A percentile compares a stretch with the other conserved stretches of the same genome.
These are phyloP conservation scores for Strobilomyces echinocephalus DNA, from an alignment of 768 basidiomycete species.

Conservation along the genomic window DNA sequence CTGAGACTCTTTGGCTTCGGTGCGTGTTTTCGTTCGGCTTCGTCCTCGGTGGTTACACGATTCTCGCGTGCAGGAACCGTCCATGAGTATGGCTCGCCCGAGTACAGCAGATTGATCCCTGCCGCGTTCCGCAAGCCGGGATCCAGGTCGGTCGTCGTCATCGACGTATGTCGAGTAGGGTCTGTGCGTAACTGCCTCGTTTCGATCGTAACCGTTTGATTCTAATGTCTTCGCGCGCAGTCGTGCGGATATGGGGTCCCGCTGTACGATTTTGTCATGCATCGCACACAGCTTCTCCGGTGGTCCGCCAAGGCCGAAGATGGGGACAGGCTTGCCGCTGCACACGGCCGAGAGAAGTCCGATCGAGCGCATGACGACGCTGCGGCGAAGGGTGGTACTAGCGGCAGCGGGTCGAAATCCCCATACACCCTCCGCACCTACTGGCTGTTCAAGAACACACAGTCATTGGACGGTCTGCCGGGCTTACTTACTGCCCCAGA, in stretches of 20 bases:
- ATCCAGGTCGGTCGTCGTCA: constrained; percentile 54
- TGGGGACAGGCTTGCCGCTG: constrained; percentile 30
- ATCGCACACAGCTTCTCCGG: constrained; percentile 49
- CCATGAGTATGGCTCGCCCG: constrained; percentile 61
- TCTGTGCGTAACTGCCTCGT: constrained; percentile 29
- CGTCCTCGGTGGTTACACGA: neutral
- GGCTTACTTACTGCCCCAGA: constrained; percentile 36
- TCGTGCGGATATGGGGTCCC: constrained; percentile 68
- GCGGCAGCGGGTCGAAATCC: neutral
- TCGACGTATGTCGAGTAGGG: constrained; percentile 57
- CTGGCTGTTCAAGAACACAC: constrained; percentile 47
- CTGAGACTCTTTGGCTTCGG: constrained; percentile 55
- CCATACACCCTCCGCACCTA: constrained; percentile 44
- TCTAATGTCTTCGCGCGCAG: constrained; percentile 28
- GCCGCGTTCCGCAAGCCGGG: constrained; percentile 46
- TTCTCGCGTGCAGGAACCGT: constrained; percentile 28
- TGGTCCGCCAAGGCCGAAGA: constrained; percentile 39
- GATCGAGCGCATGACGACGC: neutral
- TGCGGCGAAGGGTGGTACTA: neutral
- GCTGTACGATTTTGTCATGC: constrained; percentile 51
- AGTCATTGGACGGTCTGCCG: constrained; percentile 59
- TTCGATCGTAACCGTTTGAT: neutral
- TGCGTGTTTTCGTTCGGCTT: constrained; percentile 17
- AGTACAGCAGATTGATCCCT: constrained; percentile 52
- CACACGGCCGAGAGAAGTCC: neutral